Percentiles rank a stretch among this genome's conserved stretches.
These are phyloP conservation scores for Lactarius indigo DNA, from an alignment of 768 basidiomycete genomes.

Conservation along the genomic window DNA sequence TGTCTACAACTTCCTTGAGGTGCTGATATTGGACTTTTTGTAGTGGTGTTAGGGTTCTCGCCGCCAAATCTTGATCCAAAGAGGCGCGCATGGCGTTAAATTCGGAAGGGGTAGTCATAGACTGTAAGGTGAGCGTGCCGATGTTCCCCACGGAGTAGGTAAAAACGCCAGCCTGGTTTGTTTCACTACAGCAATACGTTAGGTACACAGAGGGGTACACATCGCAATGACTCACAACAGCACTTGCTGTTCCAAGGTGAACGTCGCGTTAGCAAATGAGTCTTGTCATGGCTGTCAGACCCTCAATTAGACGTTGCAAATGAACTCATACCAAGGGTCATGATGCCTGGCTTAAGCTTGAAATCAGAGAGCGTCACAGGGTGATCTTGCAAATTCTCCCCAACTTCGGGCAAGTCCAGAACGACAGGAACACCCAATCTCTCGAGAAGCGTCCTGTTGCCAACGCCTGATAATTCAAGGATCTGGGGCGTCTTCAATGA, in stretches of 20 bases:
- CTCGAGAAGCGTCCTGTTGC: constrained; percentile 20
- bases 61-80: constrained; percentile 16
- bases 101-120: constrained; percentile 19
- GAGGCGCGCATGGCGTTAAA: constrained; percentile 20
- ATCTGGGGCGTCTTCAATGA: constrained; percentile 26
- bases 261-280: constrained; percentile 19
- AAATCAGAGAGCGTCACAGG: constrained; percentile 25
- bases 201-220: background rate
- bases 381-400: constrained; percentile 26
- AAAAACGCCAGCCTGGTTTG: constrained; percentile 14
- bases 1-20: constrained; percentile 20
- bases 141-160: constrained; percentile 22
- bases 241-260: constrained; percentile 14
- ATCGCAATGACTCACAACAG: constrained; percentile 14
- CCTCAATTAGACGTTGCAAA: background rate
- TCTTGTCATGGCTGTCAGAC: constrained; percentile 11
- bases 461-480: constrained; percentile 23
- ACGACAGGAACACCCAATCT: constrained; percentile 20
- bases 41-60: constrained; percentile 14
- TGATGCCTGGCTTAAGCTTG: constrained; percentile 14
- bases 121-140: constrained; percentile 17
- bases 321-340: constrained; percentile 19
- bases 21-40: constrained; percentile 20
- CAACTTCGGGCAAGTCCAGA: constrained; percentile 24
- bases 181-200: constrained; percentile 9